Base-by-base conservation (phyloP, 2,329 filamentous ascomycete species). In the Sporothrix humicola region DNA sequence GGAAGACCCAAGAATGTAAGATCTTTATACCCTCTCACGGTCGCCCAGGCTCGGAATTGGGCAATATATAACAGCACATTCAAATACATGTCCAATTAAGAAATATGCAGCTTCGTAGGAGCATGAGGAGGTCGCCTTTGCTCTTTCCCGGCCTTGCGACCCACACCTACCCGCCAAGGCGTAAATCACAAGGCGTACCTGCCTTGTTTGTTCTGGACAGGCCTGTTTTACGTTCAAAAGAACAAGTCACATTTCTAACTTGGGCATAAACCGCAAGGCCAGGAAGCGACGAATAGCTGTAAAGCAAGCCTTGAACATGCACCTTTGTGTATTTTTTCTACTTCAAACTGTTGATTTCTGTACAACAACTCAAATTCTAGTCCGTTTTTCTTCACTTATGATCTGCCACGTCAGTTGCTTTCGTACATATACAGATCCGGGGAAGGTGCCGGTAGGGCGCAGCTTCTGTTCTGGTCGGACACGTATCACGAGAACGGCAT, bases 281-380 rank as follows among this genome's bases (percentile, higher is more conserved):
- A 23, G 42, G n/a, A 65, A 23, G 42, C 61, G 13, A 15, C 61
- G 23, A 48, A 20, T 15, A 8, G 5, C 17, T 12, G 37, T 17
- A 13, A 46, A n/a, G n/a, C 73, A 74, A 73, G 74, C 72, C 69
- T 17, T 20, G 52, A 66, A 48, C 12, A 48, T 66, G 61, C 61
- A 66, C n/a, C 4, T 46, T 66, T 26, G 44, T 66, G n/a, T 46
- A 61, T 37, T 73, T 26, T 72, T 73, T 75, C 12, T 26, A 48
- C 12, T 37, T 48, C 26, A 9, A 20, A n/a, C 3, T 2, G n/a
- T 65, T 20, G 12, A 48, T 42, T 17, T 44, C 42, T 15, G 20
- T 72, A 75, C 75, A 75, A 61, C 66, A 73, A 74, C 72, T 73
- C 73, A 72, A 71, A 73, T 72, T 76, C 74, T 71, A 74, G 31